Evolutionary conservation across 257 asterid genomes (phyloP).

Genomic region (Thymus mandschuricus): DNA sequence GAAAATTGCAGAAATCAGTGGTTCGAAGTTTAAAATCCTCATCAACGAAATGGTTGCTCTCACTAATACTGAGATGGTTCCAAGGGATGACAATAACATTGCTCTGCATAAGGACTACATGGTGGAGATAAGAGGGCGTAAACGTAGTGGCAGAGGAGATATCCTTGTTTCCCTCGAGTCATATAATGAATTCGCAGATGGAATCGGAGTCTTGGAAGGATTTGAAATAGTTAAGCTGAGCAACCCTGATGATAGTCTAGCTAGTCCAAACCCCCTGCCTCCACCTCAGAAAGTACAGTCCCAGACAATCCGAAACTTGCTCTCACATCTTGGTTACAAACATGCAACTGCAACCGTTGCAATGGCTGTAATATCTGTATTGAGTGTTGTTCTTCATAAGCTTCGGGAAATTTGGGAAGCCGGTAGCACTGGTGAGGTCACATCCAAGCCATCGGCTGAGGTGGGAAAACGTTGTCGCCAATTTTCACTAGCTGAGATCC

Average conservation of each 20-base stretch:
- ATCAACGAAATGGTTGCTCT: constrained; percentile 42
- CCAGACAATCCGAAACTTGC: neutral
- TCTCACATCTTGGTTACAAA: constrained; percentile 3
- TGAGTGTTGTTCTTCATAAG: constrained; percentile 33
- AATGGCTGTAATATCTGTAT: constrained; percentile 30
- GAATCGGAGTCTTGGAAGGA: constrained; percentile 40
- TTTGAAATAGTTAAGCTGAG: constrained; percentile 56
- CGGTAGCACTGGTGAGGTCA: constrained; percentile 24
- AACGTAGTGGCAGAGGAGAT: constrained; percentile 31
- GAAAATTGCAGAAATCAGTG: constrained; percentile 29
- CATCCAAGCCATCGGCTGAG: constrained; percentile 29
- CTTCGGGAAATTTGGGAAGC: constrained; percentile 36
- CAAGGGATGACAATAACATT: constrained; percentile 28
- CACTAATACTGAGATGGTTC: constrained; percentile 37
- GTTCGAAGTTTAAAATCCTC: constrained; percentile 36
- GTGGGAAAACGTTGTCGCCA: constrained; percentile 41
- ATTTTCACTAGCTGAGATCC: constrained; percentile 34
- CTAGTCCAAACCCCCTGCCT: constrained; percentile 31
- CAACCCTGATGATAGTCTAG: constrained; percentile 52
- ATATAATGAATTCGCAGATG: constrained; percentile 18
- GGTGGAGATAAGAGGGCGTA: constrained; percentile 27
- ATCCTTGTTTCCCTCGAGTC: constrained; percentile 40
- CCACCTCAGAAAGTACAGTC: constrained; percentile 13
- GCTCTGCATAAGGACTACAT: constrained; percentile 44
- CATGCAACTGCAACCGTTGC: constrained; percentile 23